phyloP scores from a whole-genome alignment of 1,139 yeast genomes.

The Yamadazyma blattariae region DNA sequence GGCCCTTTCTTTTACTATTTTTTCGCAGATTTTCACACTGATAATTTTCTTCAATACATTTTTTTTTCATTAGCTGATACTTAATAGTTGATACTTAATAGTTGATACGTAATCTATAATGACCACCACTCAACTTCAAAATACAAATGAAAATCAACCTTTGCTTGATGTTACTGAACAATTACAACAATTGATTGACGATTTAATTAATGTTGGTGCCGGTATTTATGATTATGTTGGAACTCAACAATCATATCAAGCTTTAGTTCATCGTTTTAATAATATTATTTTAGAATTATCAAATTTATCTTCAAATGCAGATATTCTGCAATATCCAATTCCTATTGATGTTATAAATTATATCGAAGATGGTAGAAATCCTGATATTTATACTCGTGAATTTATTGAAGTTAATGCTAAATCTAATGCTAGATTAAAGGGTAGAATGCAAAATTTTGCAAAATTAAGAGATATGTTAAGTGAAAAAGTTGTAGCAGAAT shows the following conservation, averaged over 20 bases:
- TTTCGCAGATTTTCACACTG: slow-evolving; percentile 7
- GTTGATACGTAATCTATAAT: too few relatives aligned
- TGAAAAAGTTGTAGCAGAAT: slow-evolving; percentile 65
- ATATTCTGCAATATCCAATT: slow-evolving; percentile 43
- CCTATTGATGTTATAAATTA: slow-evolving; percentile 80
- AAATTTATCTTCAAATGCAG: slow-evolving; percentile 31
- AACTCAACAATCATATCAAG: slow-evolving; percentile 52
- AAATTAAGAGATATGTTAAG: slow-evolving; percentile 64
- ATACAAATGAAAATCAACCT: slow-evolving; percentile 34
- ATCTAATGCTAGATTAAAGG: slow-evolving; percentile 83
- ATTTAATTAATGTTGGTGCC: slow-evolving; percentile 84
- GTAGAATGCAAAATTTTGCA: slow-evolving; percentile 66
- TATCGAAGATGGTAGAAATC: slow-evolving; percentile 94
- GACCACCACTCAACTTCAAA: slow-evolving; percentile 36
- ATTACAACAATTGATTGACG: slow-evolving; percentile 72
- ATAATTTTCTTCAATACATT: too few relatives aligned
- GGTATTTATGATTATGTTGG: slow-evolving; percentile 93
- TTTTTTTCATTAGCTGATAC: too few relatives aligned
- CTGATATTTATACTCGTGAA: slow-evolving; percentile 94
- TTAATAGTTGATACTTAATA: too few relatives aligned
- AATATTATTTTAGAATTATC: slow-evolving; percentile 39
- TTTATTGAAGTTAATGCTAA: slow-evolving; percentile 89
- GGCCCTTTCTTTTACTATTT: background rate
- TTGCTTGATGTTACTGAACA: slow-evolving; percentile 54
- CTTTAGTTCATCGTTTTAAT: slow-evolving; percentile 39